Conservation (phyloP, 2,329 filamentous ascomycete genomes). For the Cercospora sp. region DNA sequence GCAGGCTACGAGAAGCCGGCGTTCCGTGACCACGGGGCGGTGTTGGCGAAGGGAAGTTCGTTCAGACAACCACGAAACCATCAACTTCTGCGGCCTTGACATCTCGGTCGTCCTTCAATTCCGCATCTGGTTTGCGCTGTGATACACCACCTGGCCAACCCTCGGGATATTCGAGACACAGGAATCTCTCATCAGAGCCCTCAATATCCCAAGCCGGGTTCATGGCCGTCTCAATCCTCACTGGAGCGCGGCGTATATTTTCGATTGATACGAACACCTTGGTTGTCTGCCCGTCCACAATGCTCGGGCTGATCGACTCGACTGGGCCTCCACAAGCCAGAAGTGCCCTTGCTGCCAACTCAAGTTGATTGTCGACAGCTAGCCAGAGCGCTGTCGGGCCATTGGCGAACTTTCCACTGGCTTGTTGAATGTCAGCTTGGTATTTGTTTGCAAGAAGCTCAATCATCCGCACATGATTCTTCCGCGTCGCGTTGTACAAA, state of each 20-base stretch:
- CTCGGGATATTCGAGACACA: conserved; percentile 21
- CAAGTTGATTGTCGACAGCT: conserved; percentile 15
- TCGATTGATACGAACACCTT: conserved; percentile 15
- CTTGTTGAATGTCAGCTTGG: conserved; percentile 18
- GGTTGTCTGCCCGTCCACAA: conserved; percentile 10
- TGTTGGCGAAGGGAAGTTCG: not conserved
- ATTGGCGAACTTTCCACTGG: conserved; percentile 17
- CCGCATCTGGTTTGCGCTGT: conserved; percentile 49
- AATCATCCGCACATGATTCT: conserved; percentile 11
- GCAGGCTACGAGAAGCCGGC: not conserved
- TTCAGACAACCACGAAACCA: conserved; percentile 8
- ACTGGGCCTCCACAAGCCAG: conserved; percentile 20
- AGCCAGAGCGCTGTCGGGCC: conserved; percentile 22
- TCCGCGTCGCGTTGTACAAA: conserved; percentile 6
- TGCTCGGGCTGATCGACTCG: conserved; percentile 5
- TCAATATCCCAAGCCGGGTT: conserved; percentile 15
- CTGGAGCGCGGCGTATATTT: not conserved
- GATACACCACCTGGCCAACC: conserved; percentile 13
- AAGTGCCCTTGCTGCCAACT: conserved; percentile 14
- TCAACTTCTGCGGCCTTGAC: not conserved
- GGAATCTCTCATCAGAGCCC: conserved; percentile 8
- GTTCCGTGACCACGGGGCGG: not conserved
- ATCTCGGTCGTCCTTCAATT: conserved; percentile 47
- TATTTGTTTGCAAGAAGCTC: conserved; percentile 9
- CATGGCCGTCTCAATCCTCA: conserved; percentile 4